Conservation (phyloP, 441 rosid species). For the Pelargonium exstipulatum region DNA sequence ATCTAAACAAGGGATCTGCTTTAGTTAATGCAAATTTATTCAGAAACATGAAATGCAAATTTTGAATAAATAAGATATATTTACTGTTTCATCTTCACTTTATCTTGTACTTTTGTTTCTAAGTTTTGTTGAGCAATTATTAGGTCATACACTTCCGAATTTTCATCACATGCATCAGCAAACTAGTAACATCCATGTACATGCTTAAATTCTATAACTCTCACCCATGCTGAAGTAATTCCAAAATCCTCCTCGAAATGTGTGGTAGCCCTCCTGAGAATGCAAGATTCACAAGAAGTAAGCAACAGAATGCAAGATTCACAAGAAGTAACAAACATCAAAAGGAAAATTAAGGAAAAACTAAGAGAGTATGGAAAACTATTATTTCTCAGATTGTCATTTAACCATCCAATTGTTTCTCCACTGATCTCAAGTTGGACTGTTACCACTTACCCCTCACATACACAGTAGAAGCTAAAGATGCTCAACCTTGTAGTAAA, state of each 20-base stretch:
- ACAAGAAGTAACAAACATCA: conserved; percentile 1
- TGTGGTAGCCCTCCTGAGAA: conserved; percentile 39
- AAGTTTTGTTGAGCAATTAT: too few relatives aligned
- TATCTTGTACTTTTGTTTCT: neutral
- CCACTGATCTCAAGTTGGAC: neutral
- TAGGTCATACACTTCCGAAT: neutral
- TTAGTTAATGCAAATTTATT: too few relatives aligned
- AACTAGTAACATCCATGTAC: neutral
- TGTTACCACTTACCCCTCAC: neutral
- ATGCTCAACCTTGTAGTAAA: neutral
- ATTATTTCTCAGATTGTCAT: conserved; percentile 12
- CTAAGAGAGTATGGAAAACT: conserved; percentile 2
- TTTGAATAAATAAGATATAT: too few relatives aligned
- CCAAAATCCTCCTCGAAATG: conserved; percentile 56
- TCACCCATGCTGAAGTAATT: conserved; percentile 54
- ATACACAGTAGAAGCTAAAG: neutral
- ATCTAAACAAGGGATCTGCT: too few relatives aligned
- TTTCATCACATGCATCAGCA: neutral
- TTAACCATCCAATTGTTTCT: neutral
- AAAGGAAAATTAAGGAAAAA: conserved; percentile 4
- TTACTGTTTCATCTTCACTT: neutral
- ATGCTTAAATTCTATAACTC: conserved; percentile 15
- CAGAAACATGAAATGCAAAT: too few relatives aligned
- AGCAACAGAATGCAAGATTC: conserved; percentile 9
- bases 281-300: conserved; percentile 13